Base-by-base conservation (phyloP, 805 yeast species). In the Saturnispora sanitii region DNA sequence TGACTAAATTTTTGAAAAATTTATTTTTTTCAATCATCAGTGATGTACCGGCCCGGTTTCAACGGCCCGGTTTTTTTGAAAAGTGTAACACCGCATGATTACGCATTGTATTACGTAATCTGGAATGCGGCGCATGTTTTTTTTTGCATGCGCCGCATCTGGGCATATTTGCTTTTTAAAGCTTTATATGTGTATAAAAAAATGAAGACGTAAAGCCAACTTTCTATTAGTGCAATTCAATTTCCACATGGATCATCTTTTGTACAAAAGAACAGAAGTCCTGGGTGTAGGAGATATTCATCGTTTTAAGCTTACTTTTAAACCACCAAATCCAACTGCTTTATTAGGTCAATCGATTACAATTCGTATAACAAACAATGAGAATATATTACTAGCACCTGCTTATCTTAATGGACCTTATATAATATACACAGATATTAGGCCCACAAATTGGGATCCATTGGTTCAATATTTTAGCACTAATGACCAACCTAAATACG, bases 381-480 rank as follows among this genome's bases (percentile, higher is more conserved):
- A 87, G 57, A 73, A 75, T 48, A 62, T 83, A 3, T 70, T 92
- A 1, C 56, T 85, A 49, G 61, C 94, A 22, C 94, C 96, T 0
- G 82, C 95, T 1, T 85, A 79, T 51, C 60, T 92, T 33, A 79
- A 88, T 1, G 98, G 97, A 0, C 98, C 98, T 0, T 90, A 77
- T 55, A 68, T 84, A 2, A 61, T 92, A 5, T 92, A 92, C 53
- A 83, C 79, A 18, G 96, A 90, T 58, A 75, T 92, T 37, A 67
- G 79, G 34, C 78, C 90, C 0, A 66, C 59, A 9, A 82, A 78
- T 29, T 92, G 77, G 55, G 62, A 73, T 45, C 77, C 72, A 41
- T 57, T 69, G 30, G 56, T 66, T 40, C 58, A 63, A 34, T 68
- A 75, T 45, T 79, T 79, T 51, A 68, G 81, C 12, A 77, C 88